A percentile compares a stretch with the other conserved stretches of the same genome.
phyloP scores from a whole-genome alignment of 1,284 basidiomycete species.

The Cryptococcus maquisensis region DNA sequence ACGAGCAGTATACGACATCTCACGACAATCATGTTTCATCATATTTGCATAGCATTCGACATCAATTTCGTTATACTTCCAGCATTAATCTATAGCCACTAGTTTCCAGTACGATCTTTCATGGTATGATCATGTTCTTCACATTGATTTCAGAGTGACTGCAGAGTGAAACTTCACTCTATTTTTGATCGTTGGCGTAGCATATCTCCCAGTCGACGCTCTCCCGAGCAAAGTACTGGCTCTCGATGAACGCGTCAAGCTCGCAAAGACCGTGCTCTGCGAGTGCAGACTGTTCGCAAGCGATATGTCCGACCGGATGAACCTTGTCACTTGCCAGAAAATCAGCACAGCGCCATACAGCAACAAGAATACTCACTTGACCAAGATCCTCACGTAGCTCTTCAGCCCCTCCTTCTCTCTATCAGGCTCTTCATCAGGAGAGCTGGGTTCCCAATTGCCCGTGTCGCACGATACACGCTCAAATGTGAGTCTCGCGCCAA shows the following conservation, averaged over 20 bases:
- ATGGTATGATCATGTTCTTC: too few relatives aligned
- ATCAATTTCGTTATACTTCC: background rate
- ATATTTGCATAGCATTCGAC: too few relatives aligned
- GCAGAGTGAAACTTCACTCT: too few relatives aligned
- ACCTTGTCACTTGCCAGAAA: slow-evolving; percentile 21
- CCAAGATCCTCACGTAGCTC: slow-evolving; percentile 37
- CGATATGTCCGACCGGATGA: slow-evolving; percentile 35
- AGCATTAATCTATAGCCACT: background rate
- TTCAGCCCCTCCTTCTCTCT: slow-evolving; percentile 20
- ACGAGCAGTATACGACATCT: too few relatives aligned
- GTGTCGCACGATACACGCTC: slow-evolving; percentile 38
- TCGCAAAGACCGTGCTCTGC: slow-evolving; percentile 58
- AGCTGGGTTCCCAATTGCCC: slow-evolving; percentile 31
- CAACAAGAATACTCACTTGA: slow-evolving; percentile 37
- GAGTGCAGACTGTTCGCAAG: slow-evolving; percentile 60
- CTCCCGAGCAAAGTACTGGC: slow-evolving; percentile 63
- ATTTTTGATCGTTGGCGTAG: background rate
- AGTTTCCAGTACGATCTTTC: too few relatives aligned
- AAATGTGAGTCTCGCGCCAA: slow-evolving; percentile 37
- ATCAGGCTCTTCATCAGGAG: slow-evolving; percentile 4
- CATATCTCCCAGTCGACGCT: slow-evolving; percentile 54
- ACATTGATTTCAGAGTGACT: too few relatives aligned
- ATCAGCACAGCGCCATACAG: background rate
- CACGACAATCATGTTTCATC: too few relatives aligned
- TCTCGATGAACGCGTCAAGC: slow-evolving; percentile 63